A percentile compares a stretch with the other conserved stretches of the same genome.
phyloP scores from a whole-genome alignment of 2,329 filamentous ascomycete species.

The Fusarium subtropicale region DNA sequence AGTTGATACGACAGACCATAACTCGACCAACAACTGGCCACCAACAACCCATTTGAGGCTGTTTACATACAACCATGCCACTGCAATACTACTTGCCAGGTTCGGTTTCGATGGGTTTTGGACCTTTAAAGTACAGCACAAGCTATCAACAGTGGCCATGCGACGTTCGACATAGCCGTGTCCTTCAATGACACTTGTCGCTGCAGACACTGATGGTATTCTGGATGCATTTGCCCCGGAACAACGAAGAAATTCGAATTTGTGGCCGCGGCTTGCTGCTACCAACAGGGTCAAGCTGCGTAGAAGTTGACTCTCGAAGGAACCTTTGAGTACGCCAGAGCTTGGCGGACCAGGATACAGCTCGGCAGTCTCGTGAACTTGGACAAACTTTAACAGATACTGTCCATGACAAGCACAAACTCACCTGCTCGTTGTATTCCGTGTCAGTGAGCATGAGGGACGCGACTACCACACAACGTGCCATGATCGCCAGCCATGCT shows the following conservation, averaged over 20 bases:
- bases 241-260: background rate
- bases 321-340: conserved; percentile 15
- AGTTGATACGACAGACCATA: conserved; percentile 25
- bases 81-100: background rate
- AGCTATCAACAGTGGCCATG: conserved; percentile 3
- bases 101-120: background rate
- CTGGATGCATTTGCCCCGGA: conserved; percentile 8
- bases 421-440: conserved; percentile 9
- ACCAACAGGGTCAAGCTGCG: conserved; percentile 11
- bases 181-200: background rate
- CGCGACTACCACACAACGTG: conserved; percentile 8
- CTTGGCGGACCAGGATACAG: conserved; percentile 24
- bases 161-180: conserved; percentile 1
- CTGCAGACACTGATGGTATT: conserved; percentile 7
- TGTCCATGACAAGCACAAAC: background rate
- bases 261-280: conserved; percentile 3
- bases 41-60: conserved; percentile 21
- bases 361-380: conserved; percentile 13
- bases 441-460: conserved; percentile 7
- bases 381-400: conserved; percentile 5
- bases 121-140: background rate
- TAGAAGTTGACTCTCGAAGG: conserved; percentile 12
- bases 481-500: conserved; percentile 22
- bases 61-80: conserved; percentile 4
- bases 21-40: conserved; percentile 14